Evolutionary conservation across 345 rosid species (phyloP).

Genomic region (Schrenkiella parvula): DNA sequence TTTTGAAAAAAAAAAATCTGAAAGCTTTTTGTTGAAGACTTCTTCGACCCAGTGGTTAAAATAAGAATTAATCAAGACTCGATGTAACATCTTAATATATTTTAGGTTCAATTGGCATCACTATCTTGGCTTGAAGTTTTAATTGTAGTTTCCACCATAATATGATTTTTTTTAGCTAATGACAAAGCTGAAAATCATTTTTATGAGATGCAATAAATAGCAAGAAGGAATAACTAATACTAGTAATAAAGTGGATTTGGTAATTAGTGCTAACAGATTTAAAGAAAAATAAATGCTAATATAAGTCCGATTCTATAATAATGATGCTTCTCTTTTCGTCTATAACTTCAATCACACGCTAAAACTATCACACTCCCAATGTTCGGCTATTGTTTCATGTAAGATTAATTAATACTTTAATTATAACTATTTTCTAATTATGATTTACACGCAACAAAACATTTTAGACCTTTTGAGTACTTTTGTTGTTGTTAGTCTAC

Average conservation of each 20-base stretch:
- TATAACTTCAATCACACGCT: conserved; percentile 9
- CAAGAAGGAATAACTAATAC: background rate
- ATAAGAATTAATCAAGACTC: background rate
- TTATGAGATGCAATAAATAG: background rate
- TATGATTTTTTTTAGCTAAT: background rate
- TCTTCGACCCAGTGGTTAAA: conserved; percentile 1
- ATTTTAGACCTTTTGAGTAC: background rate
- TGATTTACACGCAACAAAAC: background rate
- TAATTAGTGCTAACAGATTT: background rate
- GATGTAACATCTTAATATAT: background rate
- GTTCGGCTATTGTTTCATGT: background rate
- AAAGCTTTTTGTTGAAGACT: background rate
- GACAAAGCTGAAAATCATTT: background rate
- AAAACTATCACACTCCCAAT: background rate
- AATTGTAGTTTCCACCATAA: background rate
- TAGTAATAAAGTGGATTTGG: background rate
- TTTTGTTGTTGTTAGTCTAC: background rate
- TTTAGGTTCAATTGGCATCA: background rate
- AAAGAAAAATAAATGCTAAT: background rate
- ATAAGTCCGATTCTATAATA: conserved; percentile 10
- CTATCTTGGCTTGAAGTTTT: background rate
- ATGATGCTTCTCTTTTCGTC: conserved; percentile 22
- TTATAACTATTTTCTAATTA: too few relatives aligned
- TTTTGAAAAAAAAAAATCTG: background rate
- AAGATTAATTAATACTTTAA: too few relatives aligned